phyloP scores from a whole-genome alignment of 371 early-diverging fungal genomes.

The Rhizopus delemar region DNA sequence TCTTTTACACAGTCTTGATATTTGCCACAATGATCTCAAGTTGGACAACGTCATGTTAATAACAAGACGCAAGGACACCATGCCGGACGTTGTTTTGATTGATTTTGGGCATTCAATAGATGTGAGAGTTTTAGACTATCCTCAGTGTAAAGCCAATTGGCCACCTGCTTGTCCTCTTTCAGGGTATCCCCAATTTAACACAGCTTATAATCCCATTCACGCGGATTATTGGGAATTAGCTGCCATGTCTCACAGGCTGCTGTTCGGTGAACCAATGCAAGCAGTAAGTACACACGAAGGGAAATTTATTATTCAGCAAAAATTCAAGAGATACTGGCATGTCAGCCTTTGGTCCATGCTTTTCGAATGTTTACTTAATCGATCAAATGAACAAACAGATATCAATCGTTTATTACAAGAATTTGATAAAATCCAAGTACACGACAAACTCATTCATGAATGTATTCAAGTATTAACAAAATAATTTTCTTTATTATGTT shows the following conservation, averaged over 20 bases:
- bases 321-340: constrained; percentile 50
- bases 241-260: constrained; percentile 31
- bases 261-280: constrained; percentile 36
- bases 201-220: constrained; percentile 26
- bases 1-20: constrained; percentile 32
- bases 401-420: not conserved
- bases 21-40: constrained; percentile 54
- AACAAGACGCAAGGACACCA: constrained; percentile 5
- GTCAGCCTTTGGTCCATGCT: constrained; percentile 31
- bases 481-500: constrained; percentile 41
- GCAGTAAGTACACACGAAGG: not conserved
- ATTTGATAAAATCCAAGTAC: not conserved
- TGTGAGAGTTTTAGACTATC: constrained; percentile 5
- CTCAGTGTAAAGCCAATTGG: constrained; percentile 36
- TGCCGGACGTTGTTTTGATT: constrained; percentile 34
- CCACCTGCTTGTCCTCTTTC: constrained; percentile 24
- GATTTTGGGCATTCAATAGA: constrained; percentile 53
- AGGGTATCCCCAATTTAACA: constrained; percentile 15
- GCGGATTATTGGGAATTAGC: constrained; percentile 53
- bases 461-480: not conserved
- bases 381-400: constrained; percentile 1
- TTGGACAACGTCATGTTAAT: constrained; percentile 48
- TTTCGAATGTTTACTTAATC: constrained; percentile 43
- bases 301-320: constrained; percentile 23
- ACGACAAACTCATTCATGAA: not conserved